phyloP scores from a whole-genome alignment of 306 rosid genomes.

The Castanopsis chinensis region DNA sequence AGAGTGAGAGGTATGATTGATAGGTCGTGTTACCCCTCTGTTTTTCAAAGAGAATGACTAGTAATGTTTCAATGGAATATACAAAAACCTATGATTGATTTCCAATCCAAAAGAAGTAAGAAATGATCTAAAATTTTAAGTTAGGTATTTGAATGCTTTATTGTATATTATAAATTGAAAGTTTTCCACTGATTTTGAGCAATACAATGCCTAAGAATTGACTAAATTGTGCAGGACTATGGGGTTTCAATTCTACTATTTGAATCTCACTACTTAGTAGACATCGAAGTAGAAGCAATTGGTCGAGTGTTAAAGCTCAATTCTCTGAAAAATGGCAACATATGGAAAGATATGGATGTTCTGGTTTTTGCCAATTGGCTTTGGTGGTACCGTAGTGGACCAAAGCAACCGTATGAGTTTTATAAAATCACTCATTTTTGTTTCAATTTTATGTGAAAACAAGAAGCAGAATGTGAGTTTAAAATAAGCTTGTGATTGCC shows the following conservation, averaged over 20 bases:
- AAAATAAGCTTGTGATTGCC: not conserved
- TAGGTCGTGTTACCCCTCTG: no score
- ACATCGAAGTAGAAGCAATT: conserved; percentile 46
- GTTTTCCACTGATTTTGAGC: no score
- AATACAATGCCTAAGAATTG: not conserved
- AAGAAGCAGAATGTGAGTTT: not conserved
- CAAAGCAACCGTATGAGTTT: conserved; percentile 54
- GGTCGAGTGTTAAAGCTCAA: conserved; percentile 66
- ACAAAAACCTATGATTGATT: no score
- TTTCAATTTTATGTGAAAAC: not conserved
- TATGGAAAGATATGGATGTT: conserved; percentile 66
- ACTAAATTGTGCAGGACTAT: conserved; percentile 42
- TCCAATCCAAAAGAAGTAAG: no score
- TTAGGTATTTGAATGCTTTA: no score
- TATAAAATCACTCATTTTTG: not conserved
- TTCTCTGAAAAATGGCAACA: conserved; percentile 47
- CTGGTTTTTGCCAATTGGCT: conserved; percentile 74
- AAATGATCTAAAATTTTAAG: no score
- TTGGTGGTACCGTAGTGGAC: conserved; percentile 75
- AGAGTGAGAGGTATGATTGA: no score
- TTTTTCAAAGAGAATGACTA: no score
- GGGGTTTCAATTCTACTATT: conserved; percentile 45
- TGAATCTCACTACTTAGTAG: conserved; percentile 46
- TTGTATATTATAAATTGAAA: no score
- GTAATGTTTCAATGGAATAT: no score